Percentiles rank a stretch among this genome's conserved stretches.
These are phyloP conservation scores for Rubia occidens DNA, from an alignment of 305 asterid genomes.

Conservation along the genomic window DNA sequence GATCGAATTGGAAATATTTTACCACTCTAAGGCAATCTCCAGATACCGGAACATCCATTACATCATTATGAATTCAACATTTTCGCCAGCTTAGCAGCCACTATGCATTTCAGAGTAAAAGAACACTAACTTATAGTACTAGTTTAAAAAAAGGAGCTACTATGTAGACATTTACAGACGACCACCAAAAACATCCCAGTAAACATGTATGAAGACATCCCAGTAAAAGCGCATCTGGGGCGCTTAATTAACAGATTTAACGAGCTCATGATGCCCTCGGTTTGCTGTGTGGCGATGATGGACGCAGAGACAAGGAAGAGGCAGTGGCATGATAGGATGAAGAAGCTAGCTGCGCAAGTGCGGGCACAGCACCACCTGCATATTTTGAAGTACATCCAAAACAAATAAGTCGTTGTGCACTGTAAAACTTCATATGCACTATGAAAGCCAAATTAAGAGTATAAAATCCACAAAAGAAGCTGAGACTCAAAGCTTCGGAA, in stretches of 20 bases:
- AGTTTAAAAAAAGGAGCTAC: too few species aligned
- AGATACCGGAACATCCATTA: not conserved
- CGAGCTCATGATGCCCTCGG: conserved; percentile 24
- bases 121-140: not conserved
- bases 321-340: conserved; percentile 63
- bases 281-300: conserved; percentile 36
- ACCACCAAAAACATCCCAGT: not conserved
- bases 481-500: not conserved
- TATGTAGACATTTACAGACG: not conserved
- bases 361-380: conserved; percentile 84
- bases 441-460: not conserved
- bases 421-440: not conserved
- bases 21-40: not conserved
- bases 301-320: conserved; percentile 45
- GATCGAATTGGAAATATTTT: not conserved
- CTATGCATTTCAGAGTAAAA: not conserved
- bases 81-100: not conserved
- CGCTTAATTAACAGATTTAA: conserved; percentile 1
- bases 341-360: conserved; percentile 69
- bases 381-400: conserved; percentile 18
- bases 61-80: not conserved
- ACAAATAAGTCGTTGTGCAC: not conserved
- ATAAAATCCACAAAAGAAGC: not conserved
- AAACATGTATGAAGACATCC: not conserved
- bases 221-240: not conserved